Evolutionary conservation across 73 alveolate genomes (phyloP), one percentile per base, ranked within the genome.

Genomic region (Diophrys appendiculata): DNA sequence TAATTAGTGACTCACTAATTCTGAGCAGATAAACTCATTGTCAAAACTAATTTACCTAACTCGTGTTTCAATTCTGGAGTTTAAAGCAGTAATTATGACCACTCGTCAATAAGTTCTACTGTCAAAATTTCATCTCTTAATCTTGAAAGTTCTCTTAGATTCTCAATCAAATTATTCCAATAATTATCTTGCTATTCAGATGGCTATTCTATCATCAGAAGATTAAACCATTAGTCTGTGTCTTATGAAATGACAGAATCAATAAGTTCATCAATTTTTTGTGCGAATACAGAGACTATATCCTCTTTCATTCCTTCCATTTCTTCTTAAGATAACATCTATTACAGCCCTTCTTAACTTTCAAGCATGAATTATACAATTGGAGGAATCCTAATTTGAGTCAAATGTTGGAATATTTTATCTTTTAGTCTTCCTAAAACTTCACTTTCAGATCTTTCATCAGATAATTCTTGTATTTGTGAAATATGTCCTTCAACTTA

Each of bases 31-130:
- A n/a, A n/a, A n/a, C n/a, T n/a, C n/a, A n/a, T n/a, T n/a, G n/a
- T 72, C 35, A 52, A 72, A 5, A 76, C 77, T 34, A 76, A 71
- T 65, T 76, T 76, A 0, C 74, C 85, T 0, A 76, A 54, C 32
- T 76, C 85, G 31, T 65, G 76, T 65, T 76, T 76, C 33, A 76
- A 22, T 64, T 65, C 85, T 2, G 72, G 29, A n/a, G 85, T 65
- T 32, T 76, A 69, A 26, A 56, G 85, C 0, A 56, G 27, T 65
- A 32, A n/a, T 33, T 56, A 64, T 11, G 85, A 60, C 34, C 56
- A 27, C 23, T 76, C 85, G 52, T 76, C 85, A 22, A 76, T 65
- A 54, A 32, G 27, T 52, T 76, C 85, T 0, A 65, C 32, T 28
- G 85, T 76, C 31, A 76, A 3, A 3, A 26, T n/a, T 3, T 67